A percentile compares a stretch with the other conserved stretches of the same genome.
phyloP scores from a whole-genome alignment of 441 rosid genomes.

The Dalechampia spathulata region DNA sequence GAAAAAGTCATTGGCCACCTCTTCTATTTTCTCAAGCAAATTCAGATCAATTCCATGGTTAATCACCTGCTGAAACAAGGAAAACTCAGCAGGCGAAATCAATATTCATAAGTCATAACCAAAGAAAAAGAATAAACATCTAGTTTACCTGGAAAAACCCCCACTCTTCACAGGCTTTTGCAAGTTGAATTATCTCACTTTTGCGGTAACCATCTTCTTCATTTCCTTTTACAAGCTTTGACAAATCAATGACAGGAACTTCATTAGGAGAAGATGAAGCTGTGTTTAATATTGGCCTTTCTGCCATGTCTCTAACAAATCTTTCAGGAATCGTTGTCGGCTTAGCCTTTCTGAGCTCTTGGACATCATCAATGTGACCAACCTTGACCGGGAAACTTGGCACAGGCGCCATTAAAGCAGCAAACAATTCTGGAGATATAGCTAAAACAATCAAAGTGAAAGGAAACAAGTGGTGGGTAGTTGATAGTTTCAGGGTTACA shows the following conservation, averaged over 20 bases:
- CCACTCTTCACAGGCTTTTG: conserved; percentile 39
- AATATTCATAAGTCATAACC: not conserved
- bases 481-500: conserved; percentile 1
- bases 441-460: not conserved
- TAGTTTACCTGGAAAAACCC: conserved; percentile 38
- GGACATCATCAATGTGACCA: conserved; percentile 43
- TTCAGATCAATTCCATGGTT: conserved; percentile 35
- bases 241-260: conserved; percentile 33
- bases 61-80: conserved; percentile 20
- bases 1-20: conserved; percentile 34
- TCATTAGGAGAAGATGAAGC: conserved; percentile 3
- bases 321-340: conserved; percentile 29
- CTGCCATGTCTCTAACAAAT: conserved; percentile 28
- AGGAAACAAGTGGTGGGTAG: not conserved
- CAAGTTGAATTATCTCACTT: conserved; percentile 20
- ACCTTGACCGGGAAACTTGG: conserved; percentile 22
- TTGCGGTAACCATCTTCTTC: not conserved
- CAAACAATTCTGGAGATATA: not conserved
- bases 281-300: conserved; percentile 20
- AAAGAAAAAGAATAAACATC: too few relatives aligned
- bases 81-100: not conserved
- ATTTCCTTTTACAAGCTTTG: conserved; percentile 16
- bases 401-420: conserved; percentile 15
- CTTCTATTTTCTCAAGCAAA: conserved; percentile 31
- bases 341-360: conserved; percentile 30